A percentile compares a stretch with the other conserved stretches of the same genome.
Evolutionary conservation across 2,329 filamentous ascomycete species (phyloP).

Genomic region (Colletotrichum brevisporum): DNA sequence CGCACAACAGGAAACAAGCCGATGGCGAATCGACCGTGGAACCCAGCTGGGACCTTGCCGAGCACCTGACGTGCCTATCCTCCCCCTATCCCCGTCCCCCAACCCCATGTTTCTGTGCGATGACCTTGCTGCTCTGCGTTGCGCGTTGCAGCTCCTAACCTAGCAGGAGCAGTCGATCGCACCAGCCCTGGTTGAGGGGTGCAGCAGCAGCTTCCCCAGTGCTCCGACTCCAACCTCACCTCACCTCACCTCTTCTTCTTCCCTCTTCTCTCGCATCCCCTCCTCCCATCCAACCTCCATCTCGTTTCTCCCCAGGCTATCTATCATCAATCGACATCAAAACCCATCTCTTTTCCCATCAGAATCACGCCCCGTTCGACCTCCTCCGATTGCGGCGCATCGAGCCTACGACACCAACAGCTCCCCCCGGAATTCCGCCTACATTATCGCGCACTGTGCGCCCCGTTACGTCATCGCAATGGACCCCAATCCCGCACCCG

Average conservation of each 20-base stretch:
- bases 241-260: constrained; percentile 37
- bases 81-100: constrained; percentile 1
- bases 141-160: constrained; percentile 27
- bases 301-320: not conserved
- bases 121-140: constrained; percentile 33
- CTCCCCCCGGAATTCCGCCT: not conserved
- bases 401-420: constrained; percentile 11
- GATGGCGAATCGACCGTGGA: constrained; percentile 36
- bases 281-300: constrained; percentile 20
- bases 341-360: constrained; percentile 13
- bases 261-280: constrained; percentile 29
- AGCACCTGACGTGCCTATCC: too few species aligned
- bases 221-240: constrained; percentile 37
- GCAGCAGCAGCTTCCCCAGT: constrained; percentile 6
- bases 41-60: constrained; percentile 8
- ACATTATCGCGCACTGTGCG: constrained; percentile 31
- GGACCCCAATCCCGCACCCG: constrained; percentile 45
- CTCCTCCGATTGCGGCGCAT: constrained; percentile 27
- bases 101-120: constrained; percentile 39
- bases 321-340: constrained; percentile 28
- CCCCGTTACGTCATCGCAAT: constrained; percentile 53
- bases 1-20: constrained; percentile 14
- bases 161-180: not conserved
- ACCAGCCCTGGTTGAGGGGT: constrained; percentile 4
- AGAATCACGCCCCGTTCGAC: constrained; percentile 1